A percentile compares a stretch with the other conserved stretches of the same genome.
Conservation (phyloP, 1,284 basidiomycete genomes). For the Microbotryum intermedium region DNA sequence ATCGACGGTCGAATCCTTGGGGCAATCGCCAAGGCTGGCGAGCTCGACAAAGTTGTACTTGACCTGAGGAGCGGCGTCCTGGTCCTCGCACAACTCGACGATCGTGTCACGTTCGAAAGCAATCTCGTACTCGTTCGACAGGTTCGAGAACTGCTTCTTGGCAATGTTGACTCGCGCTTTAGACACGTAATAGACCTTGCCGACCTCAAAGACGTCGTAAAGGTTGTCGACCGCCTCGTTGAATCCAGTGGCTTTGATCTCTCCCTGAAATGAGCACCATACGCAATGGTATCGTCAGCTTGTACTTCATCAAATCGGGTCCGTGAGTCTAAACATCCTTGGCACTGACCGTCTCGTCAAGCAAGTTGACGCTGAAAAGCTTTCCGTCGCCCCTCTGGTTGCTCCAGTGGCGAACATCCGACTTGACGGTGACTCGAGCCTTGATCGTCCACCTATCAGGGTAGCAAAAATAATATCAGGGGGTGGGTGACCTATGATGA, state of each 20-base stretch:
- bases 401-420: slow-evolving; percentile 81
- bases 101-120: slow-evolving; percentile 74
- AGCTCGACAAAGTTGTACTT: slow-evolving; percentile 77
- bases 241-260: slow-evolving; percentile 87
- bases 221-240: slow-evolving; percentile 78
- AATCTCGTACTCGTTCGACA: slow-evolving; percentile 91
- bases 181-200: slow-evolving; percentile 86
- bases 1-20: slow-evolving; percentile 68
- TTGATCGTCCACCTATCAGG: slow-evolving; percentile 76
- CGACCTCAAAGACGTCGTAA: slow-evolving; percentile 77
- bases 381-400: slow-evolving; percentile 91
- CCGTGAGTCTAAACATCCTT: slow-evolving; percentile 22
- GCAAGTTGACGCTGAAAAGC: slow-evolving; percentile 82
- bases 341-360: slow-evolving; percentile 70
- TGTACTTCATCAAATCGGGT: not conserved
- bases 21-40: slow-evolving; percentile 52
- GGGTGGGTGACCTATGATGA: not conserved
- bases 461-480: not conserved
- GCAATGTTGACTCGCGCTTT: slow-evolving; percentile 87
- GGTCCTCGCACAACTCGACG: slow-evolving; percentile 67
- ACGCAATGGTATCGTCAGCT: not conserved
- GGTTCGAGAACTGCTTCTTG: slow-evolving; percentile 91
- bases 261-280: slow-evolving; percentile 46
- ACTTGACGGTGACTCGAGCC: slow-evolving; percentile 83
- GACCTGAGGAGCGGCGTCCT: slow-evolving; percentile 62